These are phyloP conservation scores for Meyerozyma elateridarum DNA, from an alignment of 1,139 yeast species.

Conservation along the genomic window DNA sequence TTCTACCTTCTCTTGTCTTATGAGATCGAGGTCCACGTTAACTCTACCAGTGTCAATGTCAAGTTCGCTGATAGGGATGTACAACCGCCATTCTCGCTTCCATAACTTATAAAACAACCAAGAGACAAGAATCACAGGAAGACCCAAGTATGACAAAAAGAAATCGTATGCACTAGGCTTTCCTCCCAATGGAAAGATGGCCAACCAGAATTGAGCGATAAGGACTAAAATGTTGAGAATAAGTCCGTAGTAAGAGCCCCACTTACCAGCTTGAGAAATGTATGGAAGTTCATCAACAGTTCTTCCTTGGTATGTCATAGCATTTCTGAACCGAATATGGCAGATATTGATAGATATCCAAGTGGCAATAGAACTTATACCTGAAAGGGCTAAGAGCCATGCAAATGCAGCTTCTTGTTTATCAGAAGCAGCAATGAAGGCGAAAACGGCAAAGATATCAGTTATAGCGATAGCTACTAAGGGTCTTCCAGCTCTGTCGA, in stretches of 20 bases:
- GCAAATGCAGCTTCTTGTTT: slow-evolving; percentile 12
- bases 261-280: slow-evolving; percentile 12
- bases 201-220: slow-evolving; percentile 16
- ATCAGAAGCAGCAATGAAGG: slow-evolving; percentile 13
- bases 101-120: slow-evolving; percentile 14
- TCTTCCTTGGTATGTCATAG: slow-evolving; percentile 12
- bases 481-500: slow-evolving; percentile 75
- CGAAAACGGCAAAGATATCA: slow-evolving; percentile 18
- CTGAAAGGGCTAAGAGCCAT: slow-evolving; percentile 15
- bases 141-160: slow-evolving; percentile 14
- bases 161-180: slow-evolving; percentile 12
- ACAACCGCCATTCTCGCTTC: slow-evolving; percentile 12
- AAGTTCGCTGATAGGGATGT: slow-evolving; percentile 11
- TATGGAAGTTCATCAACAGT: slow-evolving; percentile 15
- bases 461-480: slow-evolving; percentile 59
- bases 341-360: slow-evolving; percentile 13
- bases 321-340: slow-evolving; percentile 14
- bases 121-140: slow-evolving; percentile 12
- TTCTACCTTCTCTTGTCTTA: slow-evolving; percentile 15
- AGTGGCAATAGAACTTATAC: slow-evolving; percentile 13
- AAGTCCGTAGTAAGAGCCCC: slow-evolving; percentile 13
- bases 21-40: slow-evolving; percentile 14
- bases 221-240: slow-evolving; percentile 12
- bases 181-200: slow-evolving; percentile 13
- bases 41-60: slow-evolving; percentile 16